Evolutionary conservation across 305 asterid genomes (phyloP).

Genomic region (Withania somnifera): DNA sequence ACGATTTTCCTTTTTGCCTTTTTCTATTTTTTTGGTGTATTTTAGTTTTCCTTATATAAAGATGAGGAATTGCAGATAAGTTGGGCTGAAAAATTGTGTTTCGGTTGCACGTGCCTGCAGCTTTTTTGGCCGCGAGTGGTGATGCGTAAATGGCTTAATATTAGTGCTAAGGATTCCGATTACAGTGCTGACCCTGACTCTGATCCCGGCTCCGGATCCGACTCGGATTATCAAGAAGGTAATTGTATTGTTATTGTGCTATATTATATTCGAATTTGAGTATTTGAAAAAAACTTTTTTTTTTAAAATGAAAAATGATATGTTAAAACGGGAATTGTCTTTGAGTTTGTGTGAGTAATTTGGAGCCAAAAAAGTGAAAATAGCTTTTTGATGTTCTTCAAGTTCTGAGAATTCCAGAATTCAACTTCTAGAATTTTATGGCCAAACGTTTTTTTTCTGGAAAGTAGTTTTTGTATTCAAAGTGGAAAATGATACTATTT

Average conservation of each 20-base stretch:
- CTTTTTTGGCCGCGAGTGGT: constrained; percentile 71
- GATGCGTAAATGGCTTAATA: constrained; percentile 72
- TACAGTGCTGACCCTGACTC: constrained; percentile 69
- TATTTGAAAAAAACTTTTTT: too few species aligned
- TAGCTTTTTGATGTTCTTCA: too few species aligned
- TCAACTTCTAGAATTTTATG: too few species aligned
- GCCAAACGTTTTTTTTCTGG: too few species aligned
- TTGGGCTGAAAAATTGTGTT: constrained; percentile 86
- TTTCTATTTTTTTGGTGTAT: background rate
- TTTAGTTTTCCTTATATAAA: constrained; percentile 12
- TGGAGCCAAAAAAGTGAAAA: too few species aligned
- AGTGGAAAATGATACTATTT: too few species aligned
- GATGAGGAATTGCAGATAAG: constrained; percentile 50
- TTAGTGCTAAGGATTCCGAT: constrained; percentile 38
- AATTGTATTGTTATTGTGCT: background rate
- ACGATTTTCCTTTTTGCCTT: background rate
- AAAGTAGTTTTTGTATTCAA: too few species aligned
- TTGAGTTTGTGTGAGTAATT: too few species aligned
- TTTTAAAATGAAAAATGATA: too few species aligned
- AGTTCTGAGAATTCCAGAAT: too few species aligned
- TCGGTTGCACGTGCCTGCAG: constrained; percentile 82
- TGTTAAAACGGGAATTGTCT: too few species aligned
- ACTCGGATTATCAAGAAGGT: constrained; percentile 69
- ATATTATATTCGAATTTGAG: background rate
- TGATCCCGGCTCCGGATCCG: constrained; percentile 23